Evolutionary conservation across 139 green algal species (phyloP).

Genomic region (Asterochloris sp.): DNA sequence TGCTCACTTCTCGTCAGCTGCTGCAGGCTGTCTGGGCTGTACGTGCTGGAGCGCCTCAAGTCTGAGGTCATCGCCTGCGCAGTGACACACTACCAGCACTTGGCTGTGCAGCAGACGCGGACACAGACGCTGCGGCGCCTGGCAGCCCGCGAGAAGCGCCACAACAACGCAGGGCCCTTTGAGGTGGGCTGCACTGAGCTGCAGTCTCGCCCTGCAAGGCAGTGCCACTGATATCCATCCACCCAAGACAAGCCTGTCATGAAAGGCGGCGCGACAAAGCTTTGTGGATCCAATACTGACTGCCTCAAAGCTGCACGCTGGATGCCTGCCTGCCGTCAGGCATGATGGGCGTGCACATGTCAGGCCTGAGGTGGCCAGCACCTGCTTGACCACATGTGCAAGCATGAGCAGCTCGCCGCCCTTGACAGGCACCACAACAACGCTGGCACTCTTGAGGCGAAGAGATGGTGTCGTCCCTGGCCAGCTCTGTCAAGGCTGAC

Average conservation of each 20-base stretch:
- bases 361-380: too few species aligned
- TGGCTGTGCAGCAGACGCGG: constrained; percentile 17
- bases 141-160: neutral
- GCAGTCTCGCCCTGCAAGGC: neutral
- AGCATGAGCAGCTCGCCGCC: too few species aligned
- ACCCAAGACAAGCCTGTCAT: neutral
- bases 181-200: neutral
- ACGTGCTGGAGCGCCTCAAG: constrained; percentile 22
- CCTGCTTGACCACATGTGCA: too few species aligned
- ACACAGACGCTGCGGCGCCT: constrained; percentile 15
- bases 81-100: constrained; percentile 19
- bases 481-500: too few species aligned
- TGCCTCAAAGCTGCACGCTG: neutral
- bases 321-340: too few species aligned
- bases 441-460: too few species aligned
- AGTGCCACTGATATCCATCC: neutral
- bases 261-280: neutral
- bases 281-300: neutral
- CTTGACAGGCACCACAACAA: too few species aligned
- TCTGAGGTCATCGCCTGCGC: constrained; percentile 19
- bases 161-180: too few species aligned
- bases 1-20: neutral
- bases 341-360: too few species aligned
- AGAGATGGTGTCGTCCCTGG: too few species aligned
- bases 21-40: constrained; percentile 24